Base-by-base conservation (phyloP, 2,329 filamentous ascomycete genomes). In the Ophiocordyceps robertsii region DNA sequence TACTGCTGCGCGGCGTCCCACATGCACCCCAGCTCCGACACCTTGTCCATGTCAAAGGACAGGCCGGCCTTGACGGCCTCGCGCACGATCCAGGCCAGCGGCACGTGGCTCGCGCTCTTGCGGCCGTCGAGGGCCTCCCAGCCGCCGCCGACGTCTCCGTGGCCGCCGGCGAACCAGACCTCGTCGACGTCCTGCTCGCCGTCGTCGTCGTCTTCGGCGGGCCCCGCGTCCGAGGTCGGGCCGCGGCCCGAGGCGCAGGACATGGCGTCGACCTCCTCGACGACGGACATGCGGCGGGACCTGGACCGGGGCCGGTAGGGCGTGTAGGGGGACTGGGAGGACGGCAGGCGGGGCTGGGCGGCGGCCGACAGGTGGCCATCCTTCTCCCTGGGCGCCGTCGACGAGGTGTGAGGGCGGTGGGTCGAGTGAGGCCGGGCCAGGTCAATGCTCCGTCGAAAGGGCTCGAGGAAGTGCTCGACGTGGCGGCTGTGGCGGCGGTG, bases 131-230 rank as follows among this genome's bases (percentile, higher is more conserved):
- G 62, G 4, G 72, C 63, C 40, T 75, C 73, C 84, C 83, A 88
- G 0, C 84, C 84, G 10, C 84, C 84, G 1, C 84, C 84, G 29
- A 89, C 77, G 47, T 90, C 84, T 2, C 77, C 84, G 48, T 93
- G 85, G 11, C 80, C 79, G 9, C 85, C 85, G 0, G 84, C 70
- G 52, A 92, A 92, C 81, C 82, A 85, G 1, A 90, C 73, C 53
- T 92, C 85, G 45, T 84, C 74, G 39, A 90, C 82, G 49, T 90
- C 82, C 53, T 89, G 1, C 70, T 69, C 64, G 3, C 46, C 41
- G 5, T 58, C 56, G n/a, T 37, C 35, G 2, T 69, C 64, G 0
- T 65, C 66, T 6, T 65, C 65, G 7, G 67, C 63, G 0, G 66
- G 63, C 14, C 56, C 48, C 2, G 47, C 42, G 9, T 58, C 56